A percentile compares a stretch with the other conserved stretches of the same genome.
These are phyloP conservation scores for Warburgia ugandensis DNA, from an alignment of 164 flowering plant species.

Conservation along the genomic window DNA sequence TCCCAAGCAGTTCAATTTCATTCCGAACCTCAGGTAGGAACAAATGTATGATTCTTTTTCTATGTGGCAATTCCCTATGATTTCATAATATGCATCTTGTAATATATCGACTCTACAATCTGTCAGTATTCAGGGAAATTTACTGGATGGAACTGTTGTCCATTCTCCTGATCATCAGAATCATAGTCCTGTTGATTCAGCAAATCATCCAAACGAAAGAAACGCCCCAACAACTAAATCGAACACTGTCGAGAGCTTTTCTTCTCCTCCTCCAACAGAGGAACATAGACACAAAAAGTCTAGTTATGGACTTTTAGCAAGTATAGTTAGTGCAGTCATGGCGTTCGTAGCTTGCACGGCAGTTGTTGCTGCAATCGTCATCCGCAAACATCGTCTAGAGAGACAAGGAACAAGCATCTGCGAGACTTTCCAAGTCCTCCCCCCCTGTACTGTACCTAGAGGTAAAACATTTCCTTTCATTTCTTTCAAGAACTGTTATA, in stretches of 20 bases:
- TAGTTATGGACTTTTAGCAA: constrained; percentile 43
- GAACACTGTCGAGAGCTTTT: constrained; percentile 51
- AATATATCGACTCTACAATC: not conserved
- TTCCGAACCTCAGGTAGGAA: not conserved
- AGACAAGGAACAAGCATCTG: constrained; percentile 18
- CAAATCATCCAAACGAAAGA: too few species aligned
- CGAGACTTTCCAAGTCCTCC: constrained; percentile 28
- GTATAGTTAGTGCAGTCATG: constrained; percentile 38
- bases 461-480: constrained; percentile 26
- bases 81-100: not conserved
- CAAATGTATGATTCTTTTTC: not conserved
- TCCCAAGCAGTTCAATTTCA: not conserved
- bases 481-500: constrained; percentile 3
- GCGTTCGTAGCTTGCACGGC: constrained; percentile 41
- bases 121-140: constrained; percentile 69
- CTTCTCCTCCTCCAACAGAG: constrained; percentile 22
- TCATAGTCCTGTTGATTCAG: too few species aligned
- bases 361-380: constrained; percentile 24
- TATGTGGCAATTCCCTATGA: not conserved
- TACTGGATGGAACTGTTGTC: constrained; percentile 29
- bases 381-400: constrained; percentile 15
- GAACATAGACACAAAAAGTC: constrained; percentile 21
- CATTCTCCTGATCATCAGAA: constrained; percentile 53
- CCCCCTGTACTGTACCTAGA: constrained; percentile 26
- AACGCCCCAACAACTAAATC: constrained; percentile 45